Percentiles rank a stretch among this genome's conserved stretches.
phyloP scores from a whole-genome alignment of 2,329 filamentous ascomycete species.

The Trichoderma brevicompactum region DNA sequence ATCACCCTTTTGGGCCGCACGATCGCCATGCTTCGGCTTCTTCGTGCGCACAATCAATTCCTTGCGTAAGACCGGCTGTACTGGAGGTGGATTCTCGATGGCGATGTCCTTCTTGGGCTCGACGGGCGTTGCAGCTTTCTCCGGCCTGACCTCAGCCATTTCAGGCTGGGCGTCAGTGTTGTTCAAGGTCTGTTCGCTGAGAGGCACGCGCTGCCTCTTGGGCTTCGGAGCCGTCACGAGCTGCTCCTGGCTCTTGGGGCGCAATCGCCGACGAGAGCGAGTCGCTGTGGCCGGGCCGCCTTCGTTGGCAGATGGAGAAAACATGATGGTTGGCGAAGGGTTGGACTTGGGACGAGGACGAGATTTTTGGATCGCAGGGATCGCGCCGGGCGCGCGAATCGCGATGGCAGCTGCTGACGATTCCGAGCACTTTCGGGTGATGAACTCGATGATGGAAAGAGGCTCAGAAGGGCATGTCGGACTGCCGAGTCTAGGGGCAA shows the following conservation, averaged over 20 bases:
- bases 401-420: constrained; percentile 32
- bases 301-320: constrained; percentile 59
- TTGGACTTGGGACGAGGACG: constrained; percentile 26
- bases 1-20: constrained; percentile 66
- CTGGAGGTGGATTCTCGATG: constrained; percentile 45
- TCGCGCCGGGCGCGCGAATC: constrained; percentile 31
- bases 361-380: constrained; percentile 25
- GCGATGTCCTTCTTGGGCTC: constrained; percentile 51
- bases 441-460: constrained; percentile 24
- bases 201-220: constrained; percentile 63
- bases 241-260: constrained; percentile 60
- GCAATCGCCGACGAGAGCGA: constrained; percentile 64
- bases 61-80: constrained; percentile 47
- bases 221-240: constrained; percentile 63
- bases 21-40: constrained; percentile 65
- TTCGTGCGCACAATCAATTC: constrained; percentile 66
- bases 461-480: constrained; percentile 31
- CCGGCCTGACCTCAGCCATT: constrained; percentile 60
- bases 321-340: constrained; percentile 52
- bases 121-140: constrained; percentile 51
- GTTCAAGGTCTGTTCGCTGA: constrained; percentile 61
- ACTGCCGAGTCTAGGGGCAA: constrained; percentile 23
- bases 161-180: constrained; percentile 57
- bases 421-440: constrained; percentile 30
- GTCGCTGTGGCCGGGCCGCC: constrained; percentile 60